Evolutionary conservation across 768 basidiomycete species (phyloP).

Genomic region (Pluteus cervinus): DNA sequence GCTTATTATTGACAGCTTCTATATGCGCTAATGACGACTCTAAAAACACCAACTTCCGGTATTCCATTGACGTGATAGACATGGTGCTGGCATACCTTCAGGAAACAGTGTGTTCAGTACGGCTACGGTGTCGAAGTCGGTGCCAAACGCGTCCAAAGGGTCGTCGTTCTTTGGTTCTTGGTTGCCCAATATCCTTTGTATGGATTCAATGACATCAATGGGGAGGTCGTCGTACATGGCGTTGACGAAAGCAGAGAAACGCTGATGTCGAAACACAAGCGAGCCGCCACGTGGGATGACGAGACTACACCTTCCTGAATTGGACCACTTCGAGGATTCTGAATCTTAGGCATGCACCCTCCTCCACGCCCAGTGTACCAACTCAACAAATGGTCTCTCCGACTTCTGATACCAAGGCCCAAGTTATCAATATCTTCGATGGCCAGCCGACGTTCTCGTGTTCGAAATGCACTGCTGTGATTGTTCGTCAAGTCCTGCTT

Average conservation of each 20-base stretch:
- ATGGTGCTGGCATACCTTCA: constrained; percentile 45
- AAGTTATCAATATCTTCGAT: constrained; percentile 55
- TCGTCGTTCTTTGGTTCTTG: constrained; percentile 39
- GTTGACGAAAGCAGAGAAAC: constrained; percentile 8
- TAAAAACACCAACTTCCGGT: constrained; percentile 22
- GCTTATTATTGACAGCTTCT: constrained; percentile 60
- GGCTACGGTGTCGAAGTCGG: constrained; percentile 49
- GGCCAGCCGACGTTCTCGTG: constrained; percentile 69
- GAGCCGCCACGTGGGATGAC: not conserved
- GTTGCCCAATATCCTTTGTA: constrained; percentile 65
- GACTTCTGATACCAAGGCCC: constrained; percentile 40
- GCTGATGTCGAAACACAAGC: not conserved
- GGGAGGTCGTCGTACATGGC: constrained; percentile 48
- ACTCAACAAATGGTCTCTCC: constrained; percentile 12
- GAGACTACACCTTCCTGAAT: not conserved
- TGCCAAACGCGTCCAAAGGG: constrained; percentile 52
- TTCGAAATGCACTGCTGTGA: constrained; percentile 60
- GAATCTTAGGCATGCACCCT: not conserved
- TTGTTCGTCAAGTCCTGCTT: constrained; percentile 38
- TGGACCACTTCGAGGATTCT: not conserved
- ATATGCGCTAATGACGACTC: constrained; percentile 74
- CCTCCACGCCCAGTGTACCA: not conserved
- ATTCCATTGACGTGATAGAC: too few relatives aligned
- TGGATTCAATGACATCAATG: constrained; percentile 60
- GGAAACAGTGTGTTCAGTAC: constrained; percentile 73